These are phyloP conservation scores for Venturia asperata DNA, from an alignment of 2,329 filamentous ascomycete species.

Conservation along the genomic window DNA sequence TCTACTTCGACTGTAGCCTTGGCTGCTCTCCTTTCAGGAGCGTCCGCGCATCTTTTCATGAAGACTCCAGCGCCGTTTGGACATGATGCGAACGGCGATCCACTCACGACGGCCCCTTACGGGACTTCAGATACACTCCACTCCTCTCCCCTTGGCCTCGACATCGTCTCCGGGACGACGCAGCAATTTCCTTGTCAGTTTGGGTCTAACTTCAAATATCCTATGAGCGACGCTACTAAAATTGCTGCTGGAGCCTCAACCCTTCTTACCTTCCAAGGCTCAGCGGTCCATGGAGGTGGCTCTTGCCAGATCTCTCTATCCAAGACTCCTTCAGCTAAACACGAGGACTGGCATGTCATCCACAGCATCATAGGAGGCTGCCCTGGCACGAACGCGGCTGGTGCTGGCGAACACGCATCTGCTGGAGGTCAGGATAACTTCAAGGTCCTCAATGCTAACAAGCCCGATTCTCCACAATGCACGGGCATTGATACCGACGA, in stretches of 20 bases:
- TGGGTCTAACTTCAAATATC: constrained; percentile 9
- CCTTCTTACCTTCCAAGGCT: constrained; percentile 4
- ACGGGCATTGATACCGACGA: constrained; percentile 49
- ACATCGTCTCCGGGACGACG: not conserved
- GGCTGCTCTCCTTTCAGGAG: not conserved
- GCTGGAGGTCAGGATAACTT: constrained; percentile 13
- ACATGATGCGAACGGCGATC: not conserved
- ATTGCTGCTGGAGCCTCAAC: constrained; percentile 5
- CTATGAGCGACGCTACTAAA: not conserved
- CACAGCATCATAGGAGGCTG: constrained; percentile 82
- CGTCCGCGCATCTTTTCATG: constrained; percentile 9
- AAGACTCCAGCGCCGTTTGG: constrained; percentile 14
- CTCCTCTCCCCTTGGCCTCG: not conserved
- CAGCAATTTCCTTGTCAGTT: constrained; percentile 9
- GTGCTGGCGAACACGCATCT: not conserved
- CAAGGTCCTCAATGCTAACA: not conserved
- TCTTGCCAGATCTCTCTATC: constrained; percentile 83
- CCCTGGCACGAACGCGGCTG: constrained; percentile 43
- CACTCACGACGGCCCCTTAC: not conserved
- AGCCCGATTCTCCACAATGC: constrained; percentile 7
- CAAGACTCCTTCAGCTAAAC: constrained; percentile 56
- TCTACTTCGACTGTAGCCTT: not conserved
- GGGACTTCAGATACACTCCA: not conserved
- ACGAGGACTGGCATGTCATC: constrained; percentile 77
- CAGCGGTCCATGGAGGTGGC: constrained; percentile 78